A percentile compares a stretch with the other conserved stretches of the same genome.
These are phyloP conservation scores for Ichthyophthirius multifiliis DNA, from an alignment of 169 alveolate genomes.

Conservation along the genomic window DNA sequence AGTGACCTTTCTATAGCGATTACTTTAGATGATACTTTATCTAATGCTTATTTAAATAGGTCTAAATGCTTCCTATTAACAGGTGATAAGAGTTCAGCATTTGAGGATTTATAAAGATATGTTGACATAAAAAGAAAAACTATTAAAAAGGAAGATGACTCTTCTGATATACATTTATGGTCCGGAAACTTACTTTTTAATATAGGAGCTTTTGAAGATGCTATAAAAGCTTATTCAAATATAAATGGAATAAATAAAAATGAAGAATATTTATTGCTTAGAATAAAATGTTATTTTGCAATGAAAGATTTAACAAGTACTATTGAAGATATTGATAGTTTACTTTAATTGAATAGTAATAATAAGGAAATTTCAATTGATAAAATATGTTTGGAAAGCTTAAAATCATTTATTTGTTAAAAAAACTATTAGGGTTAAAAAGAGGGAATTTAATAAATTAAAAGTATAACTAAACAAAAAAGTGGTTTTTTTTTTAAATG, in stretches of 20 bases:
- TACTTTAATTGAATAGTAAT: not conserved
- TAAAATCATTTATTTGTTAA: not conserved
- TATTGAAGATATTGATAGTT: slow-evolving; percentile 14
- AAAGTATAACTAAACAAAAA: no score
- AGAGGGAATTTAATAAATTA: slow-evolving; percentile 12
- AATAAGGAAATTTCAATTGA: slow-evolving; percentile 28
- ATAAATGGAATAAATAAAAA: slow-evolving; percentile 18
- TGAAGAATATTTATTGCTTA: slow-evolving; percentile 4
- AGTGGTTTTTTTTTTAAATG: slow-evolving; percentile 5
- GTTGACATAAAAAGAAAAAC: slow-evolving; percentile 14
- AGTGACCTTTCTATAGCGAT: slow-evolving; percentile 17
- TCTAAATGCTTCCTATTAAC: slow-evolving; percentile 27
- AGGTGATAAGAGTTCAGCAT: slow-evolving; percentile 41
- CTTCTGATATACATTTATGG: slow-evolving; percentile 43
- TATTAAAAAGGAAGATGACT: no score
- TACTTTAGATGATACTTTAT: slow-evolving; percentile 21
- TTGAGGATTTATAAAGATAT: slow-evolving; percentile 26
- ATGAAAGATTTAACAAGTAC: slow-evolving; percentile 28
- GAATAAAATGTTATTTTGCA: slow-evolving; percentile 27
- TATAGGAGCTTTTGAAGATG: slow-evolving; percentile 38
- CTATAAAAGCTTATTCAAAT: slow-evolving; percentile 38
- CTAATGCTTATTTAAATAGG: slow-evolving; percentile 38
- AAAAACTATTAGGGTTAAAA: not conserved
- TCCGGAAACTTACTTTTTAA: slow-evolving; percentile 41
- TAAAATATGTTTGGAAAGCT: slow-evolving; percentile 9